Conservation (phyloP, 352 stramenopile species). For the Pythium sukuiense region DNA sequence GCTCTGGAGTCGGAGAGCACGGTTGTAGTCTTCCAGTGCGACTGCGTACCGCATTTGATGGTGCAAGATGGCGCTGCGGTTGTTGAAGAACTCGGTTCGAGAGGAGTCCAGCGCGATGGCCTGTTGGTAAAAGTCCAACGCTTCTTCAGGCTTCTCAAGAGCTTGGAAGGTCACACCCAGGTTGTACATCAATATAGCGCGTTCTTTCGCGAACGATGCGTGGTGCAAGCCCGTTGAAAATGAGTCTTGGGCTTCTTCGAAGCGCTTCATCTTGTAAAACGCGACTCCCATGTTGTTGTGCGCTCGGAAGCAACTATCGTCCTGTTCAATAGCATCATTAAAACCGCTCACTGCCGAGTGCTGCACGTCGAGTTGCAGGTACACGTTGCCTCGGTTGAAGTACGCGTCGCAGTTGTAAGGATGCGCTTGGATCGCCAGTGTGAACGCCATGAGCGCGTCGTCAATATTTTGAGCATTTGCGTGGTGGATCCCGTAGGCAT, state of each 20-base stretch:
- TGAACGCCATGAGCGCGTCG: constrained; percentile 55
- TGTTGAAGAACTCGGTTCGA: constrained; percentile 55
- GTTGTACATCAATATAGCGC: constrained; percentile 48
- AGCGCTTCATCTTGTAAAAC: constrained; percentile 39
- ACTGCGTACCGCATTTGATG: constrained; percentile 51
- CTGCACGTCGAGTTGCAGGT: constrained; percentile 39
- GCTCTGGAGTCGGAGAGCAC: constrained; percentile 33
- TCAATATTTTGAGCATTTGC: constrained; percentile 31
- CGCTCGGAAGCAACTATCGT: constrained; percentile 37
- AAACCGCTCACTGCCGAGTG: constrained; percentile 42
- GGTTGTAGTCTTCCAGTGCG: constrained; percentile 58
- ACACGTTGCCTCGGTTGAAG: constrained; percentile 63
- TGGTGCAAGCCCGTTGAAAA: constrained; percentile 41
- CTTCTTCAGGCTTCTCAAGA: constrained; percentile 41
- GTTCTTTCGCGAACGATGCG: constrained; percentile 26
- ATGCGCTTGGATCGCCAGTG: constrained; percentile 48
- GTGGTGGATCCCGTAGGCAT: constrained; percentile 40
- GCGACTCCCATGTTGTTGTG: constrained; percentile 56
- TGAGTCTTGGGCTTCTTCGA: constrained; percentile 46
- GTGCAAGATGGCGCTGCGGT: constrained; percentile 52
- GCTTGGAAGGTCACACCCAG: constrained; percentile 41
- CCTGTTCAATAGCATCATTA: constrained; percentile 47
- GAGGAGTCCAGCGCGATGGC: constrained; percentile 42
- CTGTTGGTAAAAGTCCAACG: constrained; percentile 54
- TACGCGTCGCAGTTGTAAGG: constrained; percentile 35